A percentile compares a stretch with the other conserved stretches of the same genome.
Conservation (phyloP, 2,329 filamentous ascomycete genomes). For the Trichophaea hybrida region DNA sequence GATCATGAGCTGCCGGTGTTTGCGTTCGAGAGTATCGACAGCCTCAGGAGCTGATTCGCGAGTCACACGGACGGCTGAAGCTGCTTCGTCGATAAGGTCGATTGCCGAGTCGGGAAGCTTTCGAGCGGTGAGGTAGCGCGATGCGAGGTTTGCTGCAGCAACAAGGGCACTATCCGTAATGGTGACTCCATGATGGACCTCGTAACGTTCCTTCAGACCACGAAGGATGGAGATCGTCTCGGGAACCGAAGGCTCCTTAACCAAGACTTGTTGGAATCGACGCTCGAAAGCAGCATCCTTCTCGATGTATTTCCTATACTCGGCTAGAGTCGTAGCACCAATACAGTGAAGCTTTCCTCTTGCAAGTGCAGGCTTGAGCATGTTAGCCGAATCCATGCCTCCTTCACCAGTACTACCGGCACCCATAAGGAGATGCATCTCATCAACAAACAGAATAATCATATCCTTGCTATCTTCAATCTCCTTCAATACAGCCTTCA, state of each 20-base stretch:
- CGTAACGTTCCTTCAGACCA: conserved; percentile 94
- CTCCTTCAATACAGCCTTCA: conserved; percentile 98
- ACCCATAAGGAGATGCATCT: conserved; percentile 97
- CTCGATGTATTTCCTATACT: conserved; percentile 98
- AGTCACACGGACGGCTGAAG: conserved; percentile 87
- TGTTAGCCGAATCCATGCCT: conserved; percentile 95
- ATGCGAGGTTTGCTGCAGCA: conserved; percentile 75
- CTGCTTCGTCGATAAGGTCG: conserved; percentile 89
- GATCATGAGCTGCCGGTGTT: conserved; percentile 79
- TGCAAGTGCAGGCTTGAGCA: conserved; percentile 95
- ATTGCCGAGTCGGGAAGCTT: conserved; percentile 92
- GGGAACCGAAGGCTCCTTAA: conserved; percentile 77
- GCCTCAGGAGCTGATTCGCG: conserved; percentile 93
- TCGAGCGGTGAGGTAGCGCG: conserved; percentile 80
- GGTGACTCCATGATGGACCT: conserved; percentile 94
- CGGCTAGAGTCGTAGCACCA: conserved; percentile 82
- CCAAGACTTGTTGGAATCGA: conserved; percentile 93
- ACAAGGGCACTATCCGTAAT: conserved; percentile 92
- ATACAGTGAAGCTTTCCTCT: conserved; percentile 96
- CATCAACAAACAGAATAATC: conserved; percentile 95
- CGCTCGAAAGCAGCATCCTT: conserved; percentile 97
- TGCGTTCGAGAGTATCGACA: conserved; percentile 85
- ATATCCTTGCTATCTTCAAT: conserved; percentile 89
- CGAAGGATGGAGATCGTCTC: conserved; percentile 97
- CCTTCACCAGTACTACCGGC: conserved; percentile 88